phyloP scores from a whole-genome alignment of 2,329 filamentous ascomycete genomes.

The Elsinoe fawcettii region DNA sequence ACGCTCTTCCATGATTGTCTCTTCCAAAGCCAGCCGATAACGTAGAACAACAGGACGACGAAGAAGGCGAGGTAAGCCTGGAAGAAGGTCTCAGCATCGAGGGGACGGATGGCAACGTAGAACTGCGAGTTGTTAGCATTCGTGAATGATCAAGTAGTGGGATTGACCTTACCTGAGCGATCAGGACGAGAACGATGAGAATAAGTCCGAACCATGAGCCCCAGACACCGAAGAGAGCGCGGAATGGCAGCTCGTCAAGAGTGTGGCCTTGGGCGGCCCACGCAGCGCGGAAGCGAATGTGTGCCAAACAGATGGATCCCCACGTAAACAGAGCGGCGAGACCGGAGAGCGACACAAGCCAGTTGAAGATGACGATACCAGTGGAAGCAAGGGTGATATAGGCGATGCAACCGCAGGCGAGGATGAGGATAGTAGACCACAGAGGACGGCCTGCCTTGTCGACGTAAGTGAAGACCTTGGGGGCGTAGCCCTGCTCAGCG shows the following conservation, averaged over 20 bases:
- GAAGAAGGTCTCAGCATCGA: conserved; percentile 46
- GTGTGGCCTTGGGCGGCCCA: conserved; percentile 53
- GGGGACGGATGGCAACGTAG: conserved; percentile 42
- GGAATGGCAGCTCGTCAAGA: conserved; percentile 43
- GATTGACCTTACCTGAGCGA: conserved; percentile 19
- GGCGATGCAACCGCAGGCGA: conserved; percentile 30
- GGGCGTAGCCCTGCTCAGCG: conserved; percentile 38
- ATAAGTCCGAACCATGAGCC: conserved; percentile 22
- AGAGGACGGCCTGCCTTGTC: conserved; percentile 33
- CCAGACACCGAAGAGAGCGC: conserved; percentile 29
- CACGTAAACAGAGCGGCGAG: conserved; percentile 67
- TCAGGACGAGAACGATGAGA: conserved; percentile 23
- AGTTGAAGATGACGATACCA: conserved; percentile 34
- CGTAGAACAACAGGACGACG: conserved; percentile 49
- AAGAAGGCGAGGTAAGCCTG: conserved; percentile 47
- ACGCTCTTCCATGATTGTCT: conserved; percentile 50
- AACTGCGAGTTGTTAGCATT: conserved; percentile 29
- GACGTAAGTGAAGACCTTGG: conserved; percentile 28
- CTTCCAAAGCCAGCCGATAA: conserved; percentile 56
- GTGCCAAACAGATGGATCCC: conserved; percentile 61
- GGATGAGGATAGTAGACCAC: conserved; percentile 22
- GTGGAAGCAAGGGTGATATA: conserved; percentile 32
- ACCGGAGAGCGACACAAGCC: conserved; percentile 59
- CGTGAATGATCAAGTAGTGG: not conserved
- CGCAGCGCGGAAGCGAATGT: conserved; percentile 62